These are phyloP conservation scores for Boletus sp. DNA, from an alignment of 768 basidiomycete species.

Conservation along the genomic window DNA sequence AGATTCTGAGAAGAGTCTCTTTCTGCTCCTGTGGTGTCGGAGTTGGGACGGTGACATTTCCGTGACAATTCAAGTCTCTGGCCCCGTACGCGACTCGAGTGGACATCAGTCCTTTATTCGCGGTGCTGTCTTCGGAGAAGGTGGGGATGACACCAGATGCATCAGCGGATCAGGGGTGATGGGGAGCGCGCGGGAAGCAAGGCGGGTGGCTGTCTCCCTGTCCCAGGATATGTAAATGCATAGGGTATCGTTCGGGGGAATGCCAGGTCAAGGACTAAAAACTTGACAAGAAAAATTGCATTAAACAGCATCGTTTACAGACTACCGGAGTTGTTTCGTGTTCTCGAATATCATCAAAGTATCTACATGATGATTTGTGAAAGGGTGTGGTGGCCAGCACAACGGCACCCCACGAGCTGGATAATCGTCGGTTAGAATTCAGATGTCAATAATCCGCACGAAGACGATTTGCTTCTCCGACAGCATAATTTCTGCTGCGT, in stretches of 20 bases:
- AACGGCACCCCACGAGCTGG: not conserved
- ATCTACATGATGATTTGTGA: not conserved
- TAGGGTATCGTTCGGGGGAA: conserved; percentile 40
- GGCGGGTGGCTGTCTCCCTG: conserved; percentile 30
- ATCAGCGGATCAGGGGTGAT: not conserved
- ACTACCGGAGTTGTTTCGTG: not conserved
- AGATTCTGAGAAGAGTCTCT: conserved; percentile 37
- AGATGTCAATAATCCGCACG: too few relatives aligned
- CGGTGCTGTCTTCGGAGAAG: conserved; percentile 46
- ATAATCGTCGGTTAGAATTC: too few relatives aligned
- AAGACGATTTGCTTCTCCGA: too few relatives aligned
- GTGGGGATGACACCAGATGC: conserved; percentile 16
- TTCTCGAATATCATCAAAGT: not conserved
- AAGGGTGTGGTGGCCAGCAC: not conserved
- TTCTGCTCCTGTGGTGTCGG: conserved; percentile 55
- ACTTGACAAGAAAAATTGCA: conserved; percentile 39
- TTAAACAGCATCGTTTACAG: not conserved
- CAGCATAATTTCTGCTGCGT: too few relatives aligned
- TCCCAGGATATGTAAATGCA: conserved; percentile 36
- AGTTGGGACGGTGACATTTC: conserved; percentile 41
- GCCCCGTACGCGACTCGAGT: conserved; percentile 45
- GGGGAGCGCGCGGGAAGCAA: conserved; percentile 22
- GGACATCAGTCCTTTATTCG: conserved; percentile 53
- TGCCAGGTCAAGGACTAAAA: conserved; percentile 51
- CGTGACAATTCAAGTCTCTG: conserved; percentile 36